Evolutionary conservation across 495 filamentous ascomycete genomes (phyloP), one percentile per base, ranked within the genome.

Genomic region (Astrothelium subdiscretum): DNA sequence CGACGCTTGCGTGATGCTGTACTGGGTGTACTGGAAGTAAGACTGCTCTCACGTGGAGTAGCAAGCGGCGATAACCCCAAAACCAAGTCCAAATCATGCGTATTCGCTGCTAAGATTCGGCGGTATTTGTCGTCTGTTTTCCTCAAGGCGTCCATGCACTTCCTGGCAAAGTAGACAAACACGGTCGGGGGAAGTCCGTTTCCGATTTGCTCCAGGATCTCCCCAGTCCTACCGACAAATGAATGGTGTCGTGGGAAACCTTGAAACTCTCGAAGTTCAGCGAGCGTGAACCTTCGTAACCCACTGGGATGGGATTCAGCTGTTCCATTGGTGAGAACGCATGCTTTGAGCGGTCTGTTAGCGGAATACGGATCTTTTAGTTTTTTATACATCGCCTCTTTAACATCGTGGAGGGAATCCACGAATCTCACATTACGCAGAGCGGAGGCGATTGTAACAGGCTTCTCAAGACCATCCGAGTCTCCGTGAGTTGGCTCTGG

Each of bases 191-290:
- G 89, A 11, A 95, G 89, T 0, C 90, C 90, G 70, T 97, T 97
- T 0, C 92, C 92, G 65, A 96, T 89, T 68, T 94, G 90, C 66
- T 79, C 86, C 62, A 80, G 83, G 2, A 84, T 74, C 5, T 71
- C 64, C 0, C 65, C 71, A 8, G 66, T 69, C 2, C 65, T 58
- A 0, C 72, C 73, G 0, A 48, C 61, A 0, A 97, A 96, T 2
- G 74, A 69, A 72, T 90, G 87, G 1, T 75, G 71, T 0, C 75
- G 13, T 0, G 91, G 90, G 58, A 96, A 97, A 0, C 83, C 85
- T 62, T 94, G 88, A 2, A 97, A 68, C 12, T 81, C 77, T 0
- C 92, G 88, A 35, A 87, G 81, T 65, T 98, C 94, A 0, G 87
- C 81, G 0, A 82, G 65, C 0, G 87, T 95, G 61, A 88, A 90